Evolutionary conservation across 2,329 filamentous ascomycete genomes (phyloP), one percentile per base, ranked within the genome.

Genomic region (Cadophora luteo-olivacea): DNA sequence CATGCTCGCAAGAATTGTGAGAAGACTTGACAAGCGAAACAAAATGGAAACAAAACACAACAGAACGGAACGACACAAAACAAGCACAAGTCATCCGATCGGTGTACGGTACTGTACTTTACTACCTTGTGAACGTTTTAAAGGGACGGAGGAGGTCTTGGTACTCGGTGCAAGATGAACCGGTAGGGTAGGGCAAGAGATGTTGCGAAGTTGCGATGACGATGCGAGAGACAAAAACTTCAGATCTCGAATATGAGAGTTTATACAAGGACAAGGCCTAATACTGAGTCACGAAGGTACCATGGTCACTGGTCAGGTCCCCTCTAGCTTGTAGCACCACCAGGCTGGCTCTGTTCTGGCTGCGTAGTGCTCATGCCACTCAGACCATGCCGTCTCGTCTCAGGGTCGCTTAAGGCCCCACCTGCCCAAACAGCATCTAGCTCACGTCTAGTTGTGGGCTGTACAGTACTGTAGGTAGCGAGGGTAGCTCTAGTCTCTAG

Each of bases 181-280:
- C 25, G 41, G 25, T 32, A 52, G 25, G 41, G 25, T 32, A 52
- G 25, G 32, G 45, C 45, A 49, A 22, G 4, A 51, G 61, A 62
- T 48, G 38, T 48, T 62, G 36, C 19, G 60, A 62, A 33, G 60
- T 11, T 62, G 12, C 38, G n/a, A 45, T 14, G 45, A 33, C 32
- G 60, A 63, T 61, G 57, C n/a, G 36, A 24, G 38, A 61, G 52
- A 32, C 25, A 25, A n/a, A n/a, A n/a, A 55, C 25, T 33, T 32
- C 25, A 55, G 25, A 33, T 5, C n/a, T 55, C 29, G 29, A 29
- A 29, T 4, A 14, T 25, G 7, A 60, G 55, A n/a, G 32, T 38
- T 45, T 16, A 22, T 45, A 32, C 45, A 22, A 45, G 57, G 57
- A 24, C 33, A 45, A 19, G 33, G 55, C 11, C 16, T 14, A 45